phyloP scores from a whole-genome alignment of 371 early-diverging fungal species.

The Mortierella sp. region DNA sequence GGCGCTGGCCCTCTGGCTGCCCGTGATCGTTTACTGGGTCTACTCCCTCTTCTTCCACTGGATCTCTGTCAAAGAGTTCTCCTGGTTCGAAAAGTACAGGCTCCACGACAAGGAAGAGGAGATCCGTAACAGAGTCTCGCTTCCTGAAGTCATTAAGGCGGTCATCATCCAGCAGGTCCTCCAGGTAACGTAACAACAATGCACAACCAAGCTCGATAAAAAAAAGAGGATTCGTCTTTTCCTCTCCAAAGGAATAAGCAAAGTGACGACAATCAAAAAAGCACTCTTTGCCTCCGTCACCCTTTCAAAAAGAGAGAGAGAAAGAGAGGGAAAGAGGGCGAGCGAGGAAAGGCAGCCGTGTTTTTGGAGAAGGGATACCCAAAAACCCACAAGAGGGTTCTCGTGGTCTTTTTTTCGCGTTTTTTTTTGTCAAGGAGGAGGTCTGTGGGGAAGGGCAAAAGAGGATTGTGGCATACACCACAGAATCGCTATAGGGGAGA shows the following conservation, averaged over 20 bases:
- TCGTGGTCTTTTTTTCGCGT: neutral
- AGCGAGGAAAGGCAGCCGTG: neutral
- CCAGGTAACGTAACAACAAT: constrained; percentile 54
- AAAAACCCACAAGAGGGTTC: neutral
- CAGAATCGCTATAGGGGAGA: neutral
- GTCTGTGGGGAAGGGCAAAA: neutral
- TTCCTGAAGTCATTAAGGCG: constrained; percentile 65
- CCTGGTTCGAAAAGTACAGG: constrained; percentile 79
- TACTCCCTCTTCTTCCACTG: constrained; percentile 76
- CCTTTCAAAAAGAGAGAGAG: neutral
- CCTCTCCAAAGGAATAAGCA: neutral
- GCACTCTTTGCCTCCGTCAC: neutral
- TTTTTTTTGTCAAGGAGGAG: neutral
- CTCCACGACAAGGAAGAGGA: constrained; percentile 78
- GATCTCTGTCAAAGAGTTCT: constrained; percentile 67
- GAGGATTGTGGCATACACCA: neutral
- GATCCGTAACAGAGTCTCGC: constrained; percentile 74
- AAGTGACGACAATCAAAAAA: neutral
- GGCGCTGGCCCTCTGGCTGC: constrained; percentile 70
- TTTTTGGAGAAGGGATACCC: neutral
- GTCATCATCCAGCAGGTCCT: constrained; percentile 71
- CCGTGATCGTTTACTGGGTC: constrained; percentile 78
- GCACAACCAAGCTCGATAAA: neutral
- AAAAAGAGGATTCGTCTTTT: neutral
- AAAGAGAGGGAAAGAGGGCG: neutral